These are phyloP conservation scores for Cyberlindnera xylosilytica DNA, from an alignment of 805 yeast species.

Conservation along the genomic window DNA sequence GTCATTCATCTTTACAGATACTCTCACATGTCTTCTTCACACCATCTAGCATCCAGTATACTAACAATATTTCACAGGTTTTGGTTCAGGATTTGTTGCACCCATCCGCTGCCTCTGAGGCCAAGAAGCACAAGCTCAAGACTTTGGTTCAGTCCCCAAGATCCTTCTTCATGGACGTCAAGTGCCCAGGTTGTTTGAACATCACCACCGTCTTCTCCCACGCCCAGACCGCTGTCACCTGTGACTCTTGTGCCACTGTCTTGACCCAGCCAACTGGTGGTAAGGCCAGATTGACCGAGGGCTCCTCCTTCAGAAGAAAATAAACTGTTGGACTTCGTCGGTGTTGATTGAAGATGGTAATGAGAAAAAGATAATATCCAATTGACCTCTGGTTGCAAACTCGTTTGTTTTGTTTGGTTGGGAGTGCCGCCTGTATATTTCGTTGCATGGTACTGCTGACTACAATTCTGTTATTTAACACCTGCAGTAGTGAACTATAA, in stretches of 20 bases:
- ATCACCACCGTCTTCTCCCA: constrained; percentile 99
- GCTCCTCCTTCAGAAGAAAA: constrained; percentile 99
- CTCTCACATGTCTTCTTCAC: no score
- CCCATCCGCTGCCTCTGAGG: constrained; percentile 98
- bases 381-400: not conserved
- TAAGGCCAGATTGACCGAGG: constrained; percentile 99
- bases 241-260: constrained; percentile 98
- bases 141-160: constrained; percentile 96
- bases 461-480: constrained; percentile 6
- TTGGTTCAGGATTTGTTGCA: constrained; percentile 98
- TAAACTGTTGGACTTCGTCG: constrained; percentile 51
- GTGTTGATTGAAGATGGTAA: not conserved
- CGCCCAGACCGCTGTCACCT: constrained; percentile 99
- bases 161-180: constrained; percentile 99
- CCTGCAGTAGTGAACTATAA: no score
- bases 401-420: constrained; percentile 4
- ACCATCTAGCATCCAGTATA: no score
- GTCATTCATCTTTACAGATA: no score
- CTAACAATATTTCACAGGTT: constrained; percentile 53
- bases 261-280: constrained; percentile 99
- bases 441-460: constrained; percentile 8
- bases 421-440: constrained; percentile 7
- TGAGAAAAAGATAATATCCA: constrained; percentile 2
- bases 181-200: constrained; percentile 99
- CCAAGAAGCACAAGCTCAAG: constrained; percentile 95